Base-by-base conservation (phyloP, 352 stramenopile species). In the Phytophthora capsici region DNA sequence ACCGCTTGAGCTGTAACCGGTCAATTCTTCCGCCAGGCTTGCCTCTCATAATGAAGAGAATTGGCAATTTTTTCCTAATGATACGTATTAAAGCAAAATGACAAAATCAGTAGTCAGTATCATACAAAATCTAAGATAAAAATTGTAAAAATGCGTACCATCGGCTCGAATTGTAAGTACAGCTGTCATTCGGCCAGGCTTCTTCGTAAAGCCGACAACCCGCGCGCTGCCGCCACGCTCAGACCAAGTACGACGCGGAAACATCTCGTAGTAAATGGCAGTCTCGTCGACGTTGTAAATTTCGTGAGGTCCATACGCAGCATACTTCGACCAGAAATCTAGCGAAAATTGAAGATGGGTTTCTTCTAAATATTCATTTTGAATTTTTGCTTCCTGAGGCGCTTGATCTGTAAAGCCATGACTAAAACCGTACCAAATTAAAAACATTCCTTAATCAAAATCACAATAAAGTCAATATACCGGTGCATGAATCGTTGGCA, bases 31-130 rank as follows among this genome's bases (percentile, higher is more conserved):
- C 45, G 26, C 45, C 45, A 20, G 45, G 37, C n/a, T 19, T 43
- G 14, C 26, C 47, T 7, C n/a, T 17, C 14, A 54, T 19, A 43
- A 54, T 43, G n/a, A 54, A 54, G 16, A 26, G 47, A 20, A 54
- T 54, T 10, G 47, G 47, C 16, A 41, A 17, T 41, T 54, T 54
- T 10, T 43, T 43, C 8, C 47, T 32, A 16, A 16, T 26, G 25
- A 17, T 26, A 20, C 12, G 26, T 28, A 54, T 43, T 43, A 40
- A 28, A 9, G 6, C 12, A 17, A 40, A 40, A 19, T 17, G 34
- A 17, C 16, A 17, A 4, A 17, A 40, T 17, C 2, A 40, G 10
- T 17, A 32, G 1, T 32, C 2, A 32, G 7, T 2, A 7, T 5
- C 26, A 32, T 32, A 32, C 7, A 32, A 32, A 32, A 17, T 8